These are phyloP conservation scores for Fulvia fulva DNA, from an alignment of 2,329 filamentous ascomycete genomes.

Conservation along the genomic window DNA sequence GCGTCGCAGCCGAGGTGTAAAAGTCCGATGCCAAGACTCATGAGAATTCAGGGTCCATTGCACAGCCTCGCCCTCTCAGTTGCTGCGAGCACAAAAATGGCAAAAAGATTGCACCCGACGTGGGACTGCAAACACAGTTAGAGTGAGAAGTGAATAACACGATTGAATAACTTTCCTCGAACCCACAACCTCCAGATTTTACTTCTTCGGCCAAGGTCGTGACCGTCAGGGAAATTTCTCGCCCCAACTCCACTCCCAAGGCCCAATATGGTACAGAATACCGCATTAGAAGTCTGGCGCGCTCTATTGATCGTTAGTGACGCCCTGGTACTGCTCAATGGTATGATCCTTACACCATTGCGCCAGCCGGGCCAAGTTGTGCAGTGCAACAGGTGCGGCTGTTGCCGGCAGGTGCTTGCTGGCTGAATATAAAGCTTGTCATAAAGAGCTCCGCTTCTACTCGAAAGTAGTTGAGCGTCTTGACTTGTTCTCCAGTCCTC, in stretches of 20 bases:
- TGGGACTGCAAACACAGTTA: too few species aligned
- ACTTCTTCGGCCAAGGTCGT: not conserved
- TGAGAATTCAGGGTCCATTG: not conserved
- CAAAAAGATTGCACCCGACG: slow-evolving; percentile 19
- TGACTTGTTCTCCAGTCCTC: too few species aligned
- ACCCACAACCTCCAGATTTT: slow-evolving; percentile 31
- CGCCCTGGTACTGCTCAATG: too few species aligned
- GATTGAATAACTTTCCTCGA: slow-evolving; percentile 11
- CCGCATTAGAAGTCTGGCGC: slow-evolving; percentile 34
- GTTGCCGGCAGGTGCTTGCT: not conserved
- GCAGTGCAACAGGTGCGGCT: not conserved
- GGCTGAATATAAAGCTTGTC: not conserved
- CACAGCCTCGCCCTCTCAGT: not conserved
- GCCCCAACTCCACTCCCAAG: too few species aligned
- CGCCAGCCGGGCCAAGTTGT: slow-evolving; percentile 26
- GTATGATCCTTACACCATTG: too few species aligned
- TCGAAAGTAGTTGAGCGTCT: too few species aligned
- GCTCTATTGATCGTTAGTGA: too few species aligned
- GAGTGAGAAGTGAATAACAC: too few species aligned
- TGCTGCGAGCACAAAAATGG: too few species aligned
- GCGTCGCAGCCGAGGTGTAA: not conserved
- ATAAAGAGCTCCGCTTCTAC: too few species aligned
- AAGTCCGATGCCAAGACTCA: not conserved
- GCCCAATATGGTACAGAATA: too few species aligned
- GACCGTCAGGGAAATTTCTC: too few species aligned